Evolutionary conservation across 805 yeast genomes (phyloP).

Genomic region (Schwanniomyces yamadae): DNA sequence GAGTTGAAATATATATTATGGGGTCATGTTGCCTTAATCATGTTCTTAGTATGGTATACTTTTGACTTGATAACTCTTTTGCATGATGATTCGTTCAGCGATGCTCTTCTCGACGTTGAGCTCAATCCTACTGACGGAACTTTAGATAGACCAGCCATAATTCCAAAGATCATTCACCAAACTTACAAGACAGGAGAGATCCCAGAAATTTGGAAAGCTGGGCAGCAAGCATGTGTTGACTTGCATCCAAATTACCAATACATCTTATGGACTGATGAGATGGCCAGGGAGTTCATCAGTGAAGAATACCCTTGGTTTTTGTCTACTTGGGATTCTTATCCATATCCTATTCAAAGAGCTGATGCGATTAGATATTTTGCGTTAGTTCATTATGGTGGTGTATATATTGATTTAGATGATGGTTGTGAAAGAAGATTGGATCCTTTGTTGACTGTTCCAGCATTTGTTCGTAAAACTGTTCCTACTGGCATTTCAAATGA

Average conservation of each 20-base stretch:
- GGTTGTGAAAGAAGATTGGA: conserved; percentile 80
- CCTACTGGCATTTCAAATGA: conserved; percentile 94
- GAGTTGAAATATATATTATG: conserved; percentile 62
- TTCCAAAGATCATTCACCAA: conserved; percentile 91
- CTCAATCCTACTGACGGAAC: conserved; percentile 52
- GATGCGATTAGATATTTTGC: conserved; percentile 90
- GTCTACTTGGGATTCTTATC: conserved; percentile 71
- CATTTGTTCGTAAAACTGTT: conserved; percentile 80
- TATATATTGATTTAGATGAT: conserved; percentile 87
- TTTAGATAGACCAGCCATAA: conserved; percentile 50
- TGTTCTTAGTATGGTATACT: conserved; percentile 58
- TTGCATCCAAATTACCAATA: conserved; percentile 87
- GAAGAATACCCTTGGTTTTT: conserved; percentile 87
- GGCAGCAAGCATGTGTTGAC: conserved; percentile 74
- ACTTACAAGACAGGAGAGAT: conserved; percentile 78
- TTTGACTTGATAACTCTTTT: conserved; percentile 72
- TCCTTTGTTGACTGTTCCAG: conserved; percentile 77
- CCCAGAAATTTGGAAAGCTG: conserved; percentile 78
- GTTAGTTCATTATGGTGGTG: conserved; percentile 80
- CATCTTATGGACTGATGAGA: conserved; percentile 86
- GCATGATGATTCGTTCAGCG: conserved; percentile 67
- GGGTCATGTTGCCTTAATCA: conserved; percentile 55
- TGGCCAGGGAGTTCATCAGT: conserved; percentile 73
- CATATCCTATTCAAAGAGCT: conserved; percentile 83
- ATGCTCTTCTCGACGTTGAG: conserved; percentile 63